Evolutionary conservation across 257 asterid species (phyloP).

Genomic region (Fraxinus quadrangulata): DNA sequence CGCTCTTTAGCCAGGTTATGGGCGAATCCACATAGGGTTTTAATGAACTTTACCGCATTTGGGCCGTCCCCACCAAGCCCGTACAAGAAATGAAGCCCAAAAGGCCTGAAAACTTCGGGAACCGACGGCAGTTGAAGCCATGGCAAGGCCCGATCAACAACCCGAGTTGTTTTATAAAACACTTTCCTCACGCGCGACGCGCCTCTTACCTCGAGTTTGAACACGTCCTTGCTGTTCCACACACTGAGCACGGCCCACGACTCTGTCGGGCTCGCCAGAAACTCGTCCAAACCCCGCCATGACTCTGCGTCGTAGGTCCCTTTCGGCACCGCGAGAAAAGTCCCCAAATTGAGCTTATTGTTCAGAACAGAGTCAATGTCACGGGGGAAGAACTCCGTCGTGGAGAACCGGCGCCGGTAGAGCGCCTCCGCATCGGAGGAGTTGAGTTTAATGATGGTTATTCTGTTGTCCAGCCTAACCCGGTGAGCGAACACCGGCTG

Average conservation of each 20-base stretch:
- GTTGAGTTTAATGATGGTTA: slow-evolving; percentile 49
- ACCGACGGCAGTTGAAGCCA: slow-evolving; percentile 70
- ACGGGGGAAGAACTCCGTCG: slow-evolving; percentile 81
- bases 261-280: slow-evolving; percentile 57
- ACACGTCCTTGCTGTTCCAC: slow-evolving; percentile 84
- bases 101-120: slow-evolving; percentile 77
- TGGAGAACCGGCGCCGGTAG: slow-evolving; percentile 65
- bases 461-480: slow-evolving; percentile 28
- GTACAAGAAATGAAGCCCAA: slow-evolving; percentile 75
- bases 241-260: slow-evolving; percentile 88
- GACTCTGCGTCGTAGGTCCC: slow-evolving; percentile 37
- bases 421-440: slow-evolving; percentile 60
- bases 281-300: slow-evolving; percentile 58
- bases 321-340: slow-evolving; percentile 62
- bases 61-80: slow-evolving; percentile 98
- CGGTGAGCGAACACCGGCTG: slow-evolving; percentile 85
- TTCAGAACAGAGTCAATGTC: slow-evolving; percentile 70
- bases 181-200: slow-evolving; percentile 59
- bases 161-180: slow-evolving; percentile 55
- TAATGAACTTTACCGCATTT: slow-evolving; percentile 28
- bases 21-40: slow-evolving; percentile 55
- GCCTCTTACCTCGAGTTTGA: slow-evolving; percentile 77
- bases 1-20: slow-evolving; percentile 64
- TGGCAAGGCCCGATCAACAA: slow-evolving; percentile 80
- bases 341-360: slow-evolving; percentile 65